These are phyloP conservation scores for Tolypocladium sp. DNA, from an alignment of 2,329 filamentous ascomycete genomes.

Conservation along the genomic window DNA sequence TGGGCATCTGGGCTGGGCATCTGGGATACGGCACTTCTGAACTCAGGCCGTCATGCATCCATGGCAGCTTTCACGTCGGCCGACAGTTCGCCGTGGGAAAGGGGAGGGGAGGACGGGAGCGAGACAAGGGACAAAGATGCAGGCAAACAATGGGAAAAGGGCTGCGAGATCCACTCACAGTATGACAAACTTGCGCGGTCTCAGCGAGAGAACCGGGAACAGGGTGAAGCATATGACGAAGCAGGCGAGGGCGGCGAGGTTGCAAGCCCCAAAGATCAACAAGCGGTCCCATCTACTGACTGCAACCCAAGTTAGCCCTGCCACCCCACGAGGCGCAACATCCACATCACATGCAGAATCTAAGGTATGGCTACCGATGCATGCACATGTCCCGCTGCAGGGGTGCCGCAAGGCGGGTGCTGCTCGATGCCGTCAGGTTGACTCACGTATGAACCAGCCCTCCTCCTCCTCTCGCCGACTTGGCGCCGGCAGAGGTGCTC, in stretches of 20 bases:
- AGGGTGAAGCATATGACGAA: conserved; percentile 90
- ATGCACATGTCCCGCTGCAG: conserved; percentile 39
- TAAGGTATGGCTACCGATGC: conserved; percentile 20
- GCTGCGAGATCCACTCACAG: conserved; percentile 59
- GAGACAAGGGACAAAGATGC: conserved; percentile 3
- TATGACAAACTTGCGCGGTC: conserved; percentile 90
- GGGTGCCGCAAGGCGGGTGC: conserved; percentile 20
- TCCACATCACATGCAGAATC: conserved; percentile 31
- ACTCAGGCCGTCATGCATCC: neutral
- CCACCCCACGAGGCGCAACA: conserved; percentile 31
- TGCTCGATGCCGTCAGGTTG: conserved; percentile 14
- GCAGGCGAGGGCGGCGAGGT: conserved; percentile 79
- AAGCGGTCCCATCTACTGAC: conserved; percentile 97
- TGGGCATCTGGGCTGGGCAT: neutral
- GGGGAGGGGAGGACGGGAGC: conserved; percentile 4
- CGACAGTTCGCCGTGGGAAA: neutral
- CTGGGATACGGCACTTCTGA: neutral
- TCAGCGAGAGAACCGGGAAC: conserved; percentile 72
- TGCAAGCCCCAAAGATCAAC: conserved; percentile 85
- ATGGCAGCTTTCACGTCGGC: neutral
- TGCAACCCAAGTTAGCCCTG: conserved; percentile 35
- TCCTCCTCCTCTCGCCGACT: conserved; percentile 88
- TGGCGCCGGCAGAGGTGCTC: conserved; percentile 78
- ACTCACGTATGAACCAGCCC: conserved; percentile 90
- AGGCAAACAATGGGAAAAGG: conserved; percentile 6